These are phyloP conservation scores for Penicillium palitans DNA, from an alignment of 2,329 filamentous ascomycete species.

Conservation along the genomic window DNA sequence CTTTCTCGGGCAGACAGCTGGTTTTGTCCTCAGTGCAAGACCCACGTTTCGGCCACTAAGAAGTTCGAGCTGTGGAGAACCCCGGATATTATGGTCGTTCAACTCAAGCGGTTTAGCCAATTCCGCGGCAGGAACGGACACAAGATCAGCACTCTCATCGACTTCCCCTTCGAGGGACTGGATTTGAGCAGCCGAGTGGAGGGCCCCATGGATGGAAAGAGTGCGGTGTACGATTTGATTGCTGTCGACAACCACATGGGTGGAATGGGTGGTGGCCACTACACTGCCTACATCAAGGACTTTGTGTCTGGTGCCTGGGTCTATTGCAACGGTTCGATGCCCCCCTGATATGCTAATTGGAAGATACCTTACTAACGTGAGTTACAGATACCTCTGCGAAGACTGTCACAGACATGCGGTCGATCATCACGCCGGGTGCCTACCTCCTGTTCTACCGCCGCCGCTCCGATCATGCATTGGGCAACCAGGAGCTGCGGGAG, in stretches of 20 bases:
- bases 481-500: conserved; percentile 71
- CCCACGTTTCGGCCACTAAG: conserved; percentile 87
- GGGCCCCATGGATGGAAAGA: conserved; percentile 75
- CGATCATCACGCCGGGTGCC: conserved; percentile 71
- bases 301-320: conserved; percentile 90
- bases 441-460: conserved; percentile 97
- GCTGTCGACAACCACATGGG: conserved; percentile 96
- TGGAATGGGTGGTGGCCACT: conserved; percentile 89
- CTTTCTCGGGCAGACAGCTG: conserved; percentile 94
- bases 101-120: conserved; percentile 89
- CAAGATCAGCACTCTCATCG: conserved; percentile 86
- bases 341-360: background rate
- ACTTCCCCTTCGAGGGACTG: conserved; percentile 85
- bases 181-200: conserved; percentile 80
- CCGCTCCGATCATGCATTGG: conserved; percentile 72
- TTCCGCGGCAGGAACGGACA: conserved; percentile 68
- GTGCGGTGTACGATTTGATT: conserved; percentile 87
- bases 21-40: conserved; percentile 96
- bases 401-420: conserved; percentile 62
- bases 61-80: conserved; percentile 97
- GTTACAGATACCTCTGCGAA: conserved; percentile 67
- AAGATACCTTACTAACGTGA: conserved; percentile 42
- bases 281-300: conserved; percentile 92
- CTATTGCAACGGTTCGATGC: conserved; percentile 81
- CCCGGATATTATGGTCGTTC: conserved; percentile 90